phyloP scores from a whole-genome alignment of 352 stramenopile species.

The Phytophthora parvispora region DNA sequence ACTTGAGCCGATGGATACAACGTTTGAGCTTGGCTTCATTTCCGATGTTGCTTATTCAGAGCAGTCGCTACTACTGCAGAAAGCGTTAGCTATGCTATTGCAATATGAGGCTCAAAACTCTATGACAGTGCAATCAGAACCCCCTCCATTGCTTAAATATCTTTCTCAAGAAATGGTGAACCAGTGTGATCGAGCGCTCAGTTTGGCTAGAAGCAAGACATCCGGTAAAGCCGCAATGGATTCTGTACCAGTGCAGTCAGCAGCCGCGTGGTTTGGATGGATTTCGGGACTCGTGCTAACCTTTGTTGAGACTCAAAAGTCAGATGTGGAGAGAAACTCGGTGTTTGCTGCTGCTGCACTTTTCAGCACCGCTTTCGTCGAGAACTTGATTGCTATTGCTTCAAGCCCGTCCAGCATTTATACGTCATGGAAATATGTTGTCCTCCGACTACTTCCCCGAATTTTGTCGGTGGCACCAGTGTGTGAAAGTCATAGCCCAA shows the following conservation, averaged over 20 bases:
- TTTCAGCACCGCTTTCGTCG: slow-evolving; percentile 35
- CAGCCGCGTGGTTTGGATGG: slow-evolving; percentile 45
- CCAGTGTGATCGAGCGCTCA: slow-evolving; percentile 15
- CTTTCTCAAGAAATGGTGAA: slow-evolving; percentile 39
- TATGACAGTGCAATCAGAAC: neutral
- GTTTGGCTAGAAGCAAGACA: slow-evolving; percentile 4
- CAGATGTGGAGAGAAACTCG: neutral
- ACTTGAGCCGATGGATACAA: slow-evolving; percentile 34
- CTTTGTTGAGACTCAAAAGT: slow-evolving; percentile 12
- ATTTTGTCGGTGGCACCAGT: slow-evolving; percentile 13
- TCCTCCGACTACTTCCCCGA: slow-evolving; percentile 37
- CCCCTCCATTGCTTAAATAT: slow-evolving; percentile 27
- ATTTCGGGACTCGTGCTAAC: slow-evolving; percentile 28
- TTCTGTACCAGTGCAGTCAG: neutral
- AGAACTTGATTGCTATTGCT: slow-evolving; percentile 37
- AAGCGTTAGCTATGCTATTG: slow-evolving; percentile 15
- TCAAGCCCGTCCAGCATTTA: neutral
- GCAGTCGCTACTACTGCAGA: slow-evolving; percentile 21
- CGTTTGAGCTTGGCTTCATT: slow-evolving; percentile 9
- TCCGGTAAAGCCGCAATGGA: slow-evolving; percentile 11
- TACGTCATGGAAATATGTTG: slow-evolving; percentile 41
- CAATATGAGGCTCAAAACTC: slow-evolving; percentile 11
- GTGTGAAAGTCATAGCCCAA: neutral
- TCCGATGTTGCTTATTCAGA: neutral
- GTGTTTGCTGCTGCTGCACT: slow-evolving; percentile 8